Evolutionary conservation across 225 moss, liverwort and hornwort genomes (phyloP), one percentile per base, ranked within the genome.

Genomic region (Polytrichum commune): DNA sequence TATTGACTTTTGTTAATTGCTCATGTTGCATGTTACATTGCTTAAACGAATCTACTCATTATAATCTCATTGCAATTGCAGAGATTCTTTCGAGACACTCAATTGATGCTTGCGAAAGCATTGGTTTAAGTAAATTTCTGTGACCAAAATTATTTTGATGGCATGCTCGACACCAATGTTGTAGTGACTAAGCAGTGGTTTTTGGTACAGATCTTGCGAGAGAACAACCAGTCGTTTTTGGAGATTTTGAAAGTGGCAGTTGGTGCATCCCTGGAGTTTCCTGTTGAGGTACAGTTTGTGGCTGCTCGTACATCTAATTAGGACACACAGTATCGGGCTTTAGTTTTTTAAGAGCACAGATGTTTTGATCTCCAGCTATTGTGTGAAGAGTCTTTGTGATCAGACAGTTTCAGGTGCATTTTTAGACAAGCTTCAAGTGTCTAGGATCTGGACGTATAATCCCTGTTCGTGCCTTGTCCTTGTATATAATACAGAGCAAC

Each of bases 221-320:
- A 89, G 73, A 80, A 79, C 65, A 89, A 88, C 29, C 88, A 82
- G 71, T 85, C 89, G 23, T 87, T 97, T 75, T 60, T 97, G 62
- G 85, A 94, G 76, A 84, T 92, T 74, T 69, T 80, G 73, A 92
- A 84, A 77, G 94, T 94, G 68, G 90, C 90, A 64, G 88, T 92
- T 38, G 62, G 71, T 62, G 92, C 83, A 69, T 86, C 81, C 55
- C 77, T 90, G 73, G 92, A 91, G 82, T 80, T 92, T 67, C 88
- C 89, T 60, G 79, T 81, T 23, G 89, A 86, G 79, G 86, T 84
- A 73, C 76, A 75, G 25, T 46, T 46, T 46, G 46, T 46, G 16
- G 46, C 13, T 46, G 13, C 46, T 16, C 46, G 13, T 10, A 46
- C 46, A 46, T 46, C 46, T 46, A 46, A 9, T 46, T 46, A 46